A percentile compares a stretch with the other conserved stretches of the same genome.
These are phyloP conservation scores for Tricladium varicosporioides DNA, from an alignment of 2,329 filamentous ascomycete species.

Conservation along the genomic window DNA sequence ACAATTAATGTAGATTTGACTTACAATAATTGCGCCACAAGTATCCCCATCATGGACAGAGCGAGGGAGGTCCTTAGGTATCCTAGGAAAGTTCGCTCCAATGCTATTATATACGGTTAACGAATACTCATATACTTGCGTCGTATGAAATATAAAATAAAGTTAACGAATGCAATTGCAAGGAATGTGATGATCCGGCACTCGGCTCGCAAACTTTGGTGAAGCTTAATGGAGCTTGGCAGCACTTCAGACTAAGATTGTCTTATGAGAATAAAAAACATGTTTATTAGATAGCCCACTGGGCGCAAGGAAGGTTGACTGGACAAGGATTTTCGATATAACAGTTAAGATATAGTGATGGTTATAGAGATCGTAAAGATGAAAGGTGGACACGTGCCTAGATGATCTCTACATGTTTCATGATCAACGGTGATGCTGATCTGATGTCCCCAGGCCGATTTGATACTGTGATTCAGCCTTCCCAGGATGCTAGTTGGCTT, in stretches of 20 bases:
- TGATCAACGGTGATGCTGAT: slow-evolving; percentile 50
- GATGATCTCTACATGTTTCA: slow-evolving; percentile 50
- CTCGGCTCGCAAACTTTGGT: too few species aligned
- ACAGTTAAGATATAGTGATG: slow-evolving; percentile 6
- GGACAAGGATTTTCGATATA: too few species aligned
- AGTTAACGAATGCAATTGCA: background rate
- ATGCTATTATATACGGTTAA: slow-evolving; percentile 45
- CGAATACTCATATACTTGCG: background rate
- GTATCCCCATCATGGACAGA: slow-evolving; percentile 65
- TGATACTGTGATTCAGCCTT: slow-evolving; percentile 21
- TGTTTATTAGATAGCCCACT: too few species aligned
- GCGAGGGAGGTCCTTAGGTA: slow-evolving; percentile 70
- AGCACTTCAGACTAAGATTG: too few species aligned
- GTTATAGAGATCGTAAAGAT: slow-evolving; percentile 11
- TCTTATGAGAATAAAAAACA: too few species aligned
- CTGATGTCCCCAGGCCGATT: slow-evolving; percentile 48
- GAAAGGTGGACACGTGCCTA: slow-evolving; percentile 42
- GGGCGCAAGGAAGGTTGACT: too few species aligned
- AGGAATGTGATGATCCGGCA: too few species aligned
- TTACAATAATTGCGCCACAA: slow-evolving; percentile 64
- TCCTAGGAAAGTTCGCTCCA: slow-evolving; percentile 72
- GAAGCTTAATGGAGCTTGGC: too few species aligned
- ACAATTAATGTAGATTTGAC: slow-evolving; percentile 12
- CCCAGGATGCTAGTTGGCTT: slow-evolving; percentile 22
- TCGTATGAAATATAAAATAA: slow-evolving; percentile 1